Evolutionary conservation across 108 stramenopile genomes (phyloP), one percentile per base, ranked within the genome.

Genomic region (Stephanodiscus minutulus): DNA sequence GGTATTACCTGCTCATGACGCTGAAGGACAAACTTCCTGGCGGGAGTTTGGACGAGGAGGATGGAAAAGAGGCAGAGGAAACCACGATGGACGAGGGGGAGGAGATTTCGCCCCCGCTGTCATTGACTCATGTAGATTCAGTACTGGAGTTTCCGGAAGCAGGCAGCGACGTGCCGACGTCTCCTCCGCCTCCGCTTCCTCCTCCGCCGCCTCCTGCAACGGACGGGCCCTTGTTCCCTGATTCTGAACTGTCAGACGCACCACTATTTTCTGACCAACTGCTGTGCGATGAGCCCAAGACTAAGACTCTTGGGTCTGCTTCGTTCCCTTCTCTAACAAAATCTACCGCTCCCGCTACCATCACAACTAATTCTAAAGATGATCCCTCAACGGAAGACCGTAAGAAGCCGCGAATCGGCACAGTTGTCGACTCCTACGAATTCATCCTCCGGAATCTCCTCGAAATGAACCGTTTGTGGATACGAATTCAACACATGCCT

Each of bases 391-490:
- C 33, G 37, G 70, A 52, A 43, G 77, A 62, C n/a, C 50, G 44
- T n/a, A 22, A 21, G 7, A 7, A 35, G 8, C 66, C 49, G 11
- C 66, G 66, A 37, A 67, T 35, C 18, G 93, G 89, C 9, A 94
- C 82, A 39, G 96, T 97, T 48, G 82, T 86, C 49, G 97, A 98
- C 86, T 94, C 97, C 15, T 86, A 95, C 64, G 86, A 94, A 68
- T 99, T 98, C 59, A 83, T 99, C 56, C 77, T 99, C 61, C 83
- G 88, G 44, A 99, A 98, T 75, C 96, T 99, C 65, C 67, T 86
- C 55, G 98, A 98, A 86, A 96, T 97, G 85, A 99, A 99, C 83
- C 93, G 97, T 31, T 87, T 99, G 28, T 99, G 99, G 99, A 97
- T 99, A 4, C 97, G 99, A 25, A 94, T 99, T 77, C 98, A 98